These are phyloP conservation scores for Phlegmacium glaucopus DNA, from an alignment of 768 basidiomycete species.

Conservation along the genomic window DNA sequence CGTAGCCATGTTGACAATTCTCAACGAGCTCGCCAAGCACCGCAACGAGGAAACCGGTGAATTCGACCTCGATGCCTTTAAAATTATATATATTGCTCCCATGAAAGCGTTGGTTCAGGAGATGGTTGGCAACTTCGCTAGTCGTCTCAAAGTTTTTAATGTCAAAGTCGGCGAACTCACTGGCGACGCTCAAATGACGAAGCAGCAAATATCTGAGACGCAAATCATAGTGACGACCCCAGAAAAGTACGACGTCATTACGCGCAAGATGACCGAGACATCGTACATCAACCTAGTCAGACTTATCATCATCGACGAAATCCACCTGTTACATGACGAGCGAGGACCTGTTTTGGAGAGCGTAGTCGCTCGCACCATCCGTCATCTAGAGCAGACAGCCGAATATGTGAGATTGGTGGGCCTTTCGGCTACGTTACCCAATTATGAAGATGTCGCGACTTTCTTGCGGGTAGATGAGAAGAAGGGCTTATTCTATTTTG, in stretches of 20 bases:
- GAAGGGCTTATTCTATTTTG: slow-evolving; percentile 96
- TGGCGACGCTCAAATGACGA: slow-evolving; percentile 97
- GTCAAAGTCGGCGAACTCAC: slow-evolving; percentile 94
- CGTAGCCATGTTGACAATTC: slow-evolving; percentile 92
- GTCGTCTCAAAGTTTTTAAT: slow-evolving; percentile 64
- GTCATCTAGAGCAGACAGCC: slow-evolving; percentile 90
- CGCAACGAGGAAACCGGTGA: slow-evolving; percentile 77
- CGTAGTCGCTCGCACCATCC: slow-evolving; percentile 84
- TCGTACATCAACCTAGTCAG: slow-evolving; percentile 96
- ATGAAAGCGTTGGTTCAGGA: slow-evolving; percentile 99
- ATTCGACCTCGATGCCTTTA: slow-evolving; percentile 88
- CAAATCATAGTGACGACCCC: slow-evolving; percentile 99
- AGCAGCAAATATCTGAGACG: slow-evolving; percentile 93
- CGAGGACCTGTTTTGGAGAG: slow-evolving; percentile 96
- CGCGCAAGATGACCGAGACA: slow-evolving; percentile 94
- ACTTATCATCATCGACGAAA: slow-evolving; percentile 97
- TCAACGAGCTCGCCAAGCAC: slow-evolving; percentile 86
- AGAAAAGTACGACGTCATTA: slow-evolving; percentile 99
- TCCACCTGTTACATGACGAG: slow-evolving; percentile 95
- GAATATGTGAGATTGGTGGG: slow-evolving; percentile 95
- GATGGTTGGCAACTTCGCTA: slow-evolving; percentile 93
- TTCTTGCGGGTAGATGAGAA: slow-evolving; percentile 93
- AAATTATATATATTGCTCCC: slow-evolving; percentile 95
- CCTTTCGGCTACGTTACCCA: slow-evolving; percentile 95
- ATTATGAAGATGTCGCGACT: slow-evolving; percentile 95